Evolutionary conservation across 257 asterid species (phyloP).

Genomic region (Forsythia suspensa): DNA sequence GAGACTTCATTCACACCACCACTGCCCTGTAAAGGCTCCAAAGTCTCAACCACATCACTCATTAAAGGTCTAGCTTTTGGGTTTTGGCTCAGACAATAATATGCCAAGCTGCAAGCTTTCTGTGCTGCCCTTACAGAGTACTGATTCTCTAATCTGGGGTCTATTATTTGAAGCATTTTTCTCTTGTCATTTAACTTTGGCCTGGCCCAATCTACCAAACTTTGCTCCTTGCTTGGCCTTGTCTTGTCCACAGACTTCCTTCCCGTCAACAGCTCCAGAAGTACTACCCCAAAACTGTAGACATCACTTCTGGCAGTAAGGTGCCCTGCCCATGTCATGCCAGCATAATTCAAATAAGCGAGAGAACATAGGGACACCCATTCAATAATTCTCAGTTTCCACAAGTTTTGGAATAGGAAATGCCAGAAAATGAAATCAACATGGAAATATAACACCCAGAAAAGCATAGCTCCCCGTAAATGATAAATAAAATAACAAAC

Average conservation of each 20-base stretch:
- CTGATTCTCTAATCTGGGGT: conserved; percentile 86
- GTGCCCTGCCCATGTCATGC: conserved; percentile 68
- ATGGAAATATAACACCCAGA: background rate
- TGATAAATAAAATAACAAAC: background rate
- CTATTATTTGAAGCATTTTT: conserved; percentile 93
- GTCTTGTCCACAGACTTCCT: conserved; percentile 98
- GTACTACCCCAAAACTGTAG: conserved; percentile 98
- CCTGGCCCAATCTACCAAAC: conserved; percentile 98
- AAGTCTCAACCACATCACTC: conserved; percentile 97
- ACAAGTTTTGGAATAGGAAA: background rate
- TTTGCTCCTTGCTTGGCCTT: conserved; percentile 97
- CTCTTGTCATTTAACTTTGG: conserved; percentile 93
- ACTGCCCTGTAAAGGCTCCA: conserved; percentile 83
- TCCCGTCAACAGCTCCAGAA: conserved; percentile 94
- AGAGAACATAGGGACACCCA: background rate
- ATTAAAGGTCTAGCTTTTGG: conserved; percentile 97
- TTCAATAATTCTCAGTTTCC: conserved; percentile 4
- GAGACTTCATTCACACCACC: conserved; percentile 59
- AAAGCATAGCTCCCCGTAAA: background rate
- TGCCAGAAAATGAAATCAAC: background rate
- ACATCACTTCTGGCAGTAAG: conserved; percentile 99
- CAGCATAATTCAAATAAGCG: conserved; percentile 21
- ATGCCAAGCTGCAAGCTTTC: conserved; percentile 98
- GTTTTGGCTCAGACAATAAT: conserved; percentile 97
- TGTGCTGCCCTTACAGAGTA: conserved; percentile 95